A percentile compares a stretch with the other conserved stretches of the same genome.
phyloP scores from a whole-genome alignment of 306 rosid species.

The Vigna reflexopilosa region DNA sequence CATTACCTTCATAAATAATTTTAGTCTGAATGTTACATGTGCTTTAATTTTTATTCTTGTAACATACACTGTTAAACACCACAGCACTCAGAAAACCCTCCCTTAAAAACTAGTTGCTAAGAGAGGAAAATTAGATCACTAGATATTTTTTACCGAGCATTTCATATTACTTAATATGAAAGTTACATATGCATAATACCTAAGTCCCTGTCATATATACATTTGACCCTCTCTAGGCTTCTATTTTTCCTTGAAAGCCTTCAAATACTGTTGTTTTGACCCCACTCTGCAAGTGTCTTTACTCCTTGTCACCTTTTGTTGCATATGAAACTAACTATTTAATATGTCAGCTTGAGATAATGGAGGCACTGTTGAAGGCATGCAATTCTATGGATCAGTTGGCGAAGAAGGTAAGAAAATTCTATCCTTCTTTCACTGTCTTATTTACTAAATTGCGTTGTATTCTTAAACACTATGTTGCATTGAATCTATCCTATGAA shows the following conservation, averaged over 20 bases:
- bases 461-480: slow-evolving; percentile 21
- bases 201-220: neutral
- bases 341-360: slow-evolving; percentile 67
- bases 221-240: neutral
- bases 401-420: slow-evolving; percentile 61
- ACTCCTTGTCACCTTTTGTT: neutral
- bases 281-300: slow-evolving; percentile 3
- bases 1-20: neutral
- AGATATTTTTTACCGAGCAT: neutral
- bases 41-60: neutral
- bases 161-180: neutral
- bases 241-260: neutral
- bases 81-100: neutral
- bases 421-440: neutral
- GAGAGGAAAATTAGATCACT: neutral
- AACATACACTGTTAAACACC: neutral
- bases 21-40: neutral
- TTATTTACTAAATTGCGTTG: slow-evolving; percentile 16
- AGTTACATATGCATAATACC: neutral
- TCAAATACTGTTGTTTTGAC: slow-evolving; percentile 25
- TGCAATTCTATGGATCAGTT: slow-evolving; percentile 69
- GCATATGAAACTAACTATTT: slow-evolving; percentile 37
- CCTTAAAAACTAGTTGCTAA: neutral
- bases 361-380: slow-evolving; percentile 69
- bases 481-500: slow-evolving; percentile 27